These are phyloP conservation scores for Malania oleifera DNA, from an alignment of 164 flowering plant species.

Conservation along the genomic window DNA sequence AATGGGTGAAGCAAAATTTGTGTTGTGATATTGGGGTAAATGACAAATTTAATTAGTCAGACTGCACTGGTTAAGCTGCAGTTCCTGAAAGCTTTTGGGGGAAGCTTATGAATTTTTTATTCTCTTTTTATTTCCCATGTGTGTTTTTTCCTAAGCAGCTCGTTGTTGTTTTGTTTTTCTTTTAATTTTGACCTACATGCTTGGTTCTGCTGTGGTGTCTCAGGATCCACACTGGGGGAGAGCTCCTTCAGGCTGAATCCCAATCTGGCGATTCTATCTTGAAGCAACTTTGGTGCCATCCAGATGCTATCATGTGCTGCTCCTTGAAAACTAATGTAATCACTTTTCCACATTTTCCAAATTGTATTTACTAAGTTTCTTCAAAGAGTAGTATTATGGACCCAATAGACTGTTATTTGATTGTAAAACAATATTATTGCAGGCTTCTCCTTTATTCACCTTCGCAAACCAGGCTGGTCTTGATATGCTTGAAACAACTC, in stretches of 20 bases:
- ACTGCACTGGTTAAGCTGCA: no score
- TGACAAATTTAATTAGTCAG: no score
- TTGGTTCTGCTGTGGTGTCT: not conserved
- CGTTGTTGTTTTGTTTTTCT: no score
- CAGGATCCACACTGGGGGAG: slow-evolving; percentile 70
- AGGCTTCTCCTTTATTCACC: slow-evolving; percentile 67
- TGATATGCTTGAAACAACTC: slow-evolving; percentile 79
- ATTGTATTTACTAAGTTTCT: no score
- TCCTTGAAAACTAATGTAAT: slow-evolving; percentile 61
- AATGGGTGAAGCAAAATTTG: no score
- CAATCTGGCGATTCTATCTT: slow-evolving; percentile 50
- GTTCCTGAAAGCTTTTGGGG: no score
- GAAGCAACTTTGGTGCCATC: slow-evolving; percentile 70
- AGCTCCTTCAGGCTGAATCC: slow-evolving; percentile 47
- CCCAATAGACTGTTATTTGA: slow-evolving; percentile 1
- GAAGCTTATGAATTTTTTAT: no score
- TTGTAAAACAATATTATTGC: slow-evolving; percentile 9
- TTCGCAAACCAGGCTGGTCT: slow-evolving; percentile 79
- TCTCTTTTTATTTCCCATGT: not conserved
- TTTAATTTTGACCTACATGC: not conserved
- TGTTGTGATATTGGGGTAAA: no score
- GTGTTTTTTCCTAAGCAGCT: not conserved
- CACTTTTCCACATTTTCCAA: not conserved
- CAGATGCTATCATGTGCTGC: slow-evolving; percentile 85
- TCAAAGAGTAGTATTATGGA: not conserved